Evolutionary conservation across 2,329 filamentous ascomycete genomes (phyloP).

Genomic region (Decorospora gaudefroyi): DNA sequence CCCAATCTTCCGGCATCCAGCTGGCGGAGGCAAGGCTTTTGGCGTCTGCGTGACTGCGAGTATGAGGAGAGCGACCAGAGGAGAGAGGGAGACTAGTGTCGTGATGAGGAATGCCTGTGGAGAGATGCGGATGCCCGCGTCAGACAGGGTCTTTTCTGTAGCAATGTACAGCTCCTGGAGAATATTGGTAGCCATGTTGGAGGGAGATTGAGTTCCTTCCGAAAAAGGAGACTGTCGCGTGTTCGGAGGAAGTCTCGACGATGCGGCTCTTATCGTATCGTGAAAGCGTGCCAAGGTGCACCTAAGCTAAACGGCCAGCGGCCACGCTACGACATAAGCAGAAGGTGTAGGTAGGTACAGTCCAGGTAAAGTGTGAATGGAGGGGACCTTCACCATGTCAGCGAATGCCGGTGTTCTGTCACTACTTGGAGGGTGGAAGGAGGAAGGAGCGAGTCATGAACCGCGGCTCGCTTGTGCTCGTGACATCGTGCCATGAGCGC

Average conservation of each 20-base stretch:
- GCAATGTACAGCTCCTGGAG: conserved; percentile 23
- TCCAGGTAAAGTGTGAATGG: no score
- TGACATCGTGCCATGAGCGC: conserved; percentile 27
- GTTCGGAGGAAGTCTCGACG: conserved; percentile 6
- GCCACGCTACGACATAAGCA: conserved; percentile 17
- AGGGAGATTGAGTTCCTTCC: neutral
- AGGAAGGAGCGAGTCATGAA: conserved; percentile 32
- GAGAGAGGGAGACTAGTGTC: conserved; percentile 19
- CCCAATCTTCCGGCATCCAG: conserved; percentile 60
- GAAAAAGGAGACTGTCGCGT: conserved; percentile 4
- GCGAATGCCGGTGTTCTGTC: no score
- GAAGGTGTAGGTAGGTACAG: conserved; percentile 13
- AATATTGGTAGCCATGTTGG: conserved; percentile 23
- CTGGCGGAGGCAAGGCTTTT: conserved; percentile 30
- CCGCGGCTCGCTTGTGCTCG: conserved; percentile 22
- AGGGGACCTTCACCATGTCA: no score
- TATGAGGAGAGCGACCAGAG: conserved; percentile 29
- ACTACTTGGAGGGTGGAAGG: conserved; percentile 13
- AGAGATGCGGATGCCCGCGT: conserved; percentile 20
- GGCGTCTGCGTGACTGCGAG: conserved; percentile 34
- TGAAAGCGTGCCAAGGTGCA: conserved; percentile 16
- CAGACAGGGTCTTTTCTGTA: conserved; percentile 13
- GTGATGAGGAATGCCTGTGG: conserved; percentile 26
- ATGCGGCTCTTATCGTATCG: conserved; percentile 27
- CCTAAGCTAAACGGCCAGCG: conserved; percentile 4